Evolutionary conservation across 352 stramenopile species (phyloP), one percentile per base, ranked within the genome.

Genomic region (Pythium volutum): DNA sequence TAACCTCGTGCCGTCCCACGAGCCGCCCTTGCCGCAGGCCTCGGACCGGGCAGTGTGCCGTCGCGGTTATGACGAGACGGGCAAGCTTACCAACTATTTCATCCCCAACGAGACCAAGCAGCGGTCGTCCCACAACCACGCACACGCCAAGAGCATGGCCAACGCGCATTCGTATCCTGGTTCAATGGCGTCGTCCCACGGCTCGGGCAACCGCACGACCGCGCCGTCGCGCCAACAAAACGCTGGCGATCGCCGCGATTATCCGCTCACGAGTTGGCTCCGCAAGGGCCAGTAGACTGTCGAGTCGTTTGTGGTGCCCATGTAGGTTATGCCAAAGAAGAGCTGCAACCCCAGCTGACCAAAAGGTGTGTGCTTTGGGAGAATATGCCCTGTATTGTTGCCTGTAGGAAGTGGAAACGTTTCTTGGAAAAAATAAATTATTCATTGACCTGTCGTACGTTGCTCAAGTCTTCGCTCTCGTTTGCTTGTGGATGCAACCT

Each of bases 61-160:
- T 42, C 72, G 80, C 52, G 82, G 80, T 6, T 89, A 89, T 55
- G 82, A 89, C 41, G 80, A 89, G 66, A 89, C 82, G 0, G 82
- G 82, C 33, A 89, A 89, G 63, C 64, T 91, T 31, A 89, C 82
- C 18, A 89, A 82, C 55, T 89, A 84, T 64, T 89, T 89, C 55
- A 57, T 88, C 26, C 76, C 80, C 23, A 85, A 87, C 36, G 71
- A 89, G 8, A n/a, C 65, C 14, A 76, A 73, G 65, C 69, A 73
- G 61, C 69, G 59, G 15, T 20, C 48, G 12, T 22, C 36, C 18
- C 54, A 59, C 48, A 71, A 54, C 6, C 74, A 36, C n/a, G n/a
- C 18, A 9, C 36, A 27, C 46, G 48, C 34, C 16, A 49, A 46
- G 29, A 59, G 4, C 23, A 59, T 53, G 26, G 5, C 25, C 3